Base-by-base conservation (phyloP, 345 rosid genomes). In the Eucalyptus lansdowneana region DNA sequence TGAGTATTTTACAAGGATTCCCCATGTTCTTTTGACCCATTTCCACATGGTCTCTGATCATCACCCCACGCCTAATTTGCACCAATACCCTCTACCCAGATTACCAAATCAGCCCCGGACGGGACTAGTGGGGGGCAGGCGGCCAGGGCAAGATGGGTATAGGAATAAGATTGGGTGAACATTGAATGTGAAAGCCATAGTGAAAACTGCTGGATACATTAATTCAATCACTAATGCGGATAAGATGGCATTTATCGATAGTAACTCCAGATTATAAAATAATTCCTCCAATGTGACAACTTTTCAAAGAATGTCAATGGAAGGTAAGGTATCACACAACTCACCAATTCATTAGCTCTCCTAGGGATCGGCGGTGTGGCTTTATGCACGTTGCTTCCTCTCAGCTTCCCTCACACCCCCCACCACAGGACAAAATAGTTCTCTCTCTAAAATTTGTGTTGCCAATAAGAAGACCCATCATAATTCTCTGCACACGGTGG, bases 11-110 rank as follows among this genome's bases (percentile, higher is more conserved):
- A 94, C 95, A 94, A 89, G 95, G 95, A 90, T 91, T 90, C 92
- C 93, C 88, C 95, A 93, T 92, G 95, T 93, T 93, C 94, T 65
- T 65, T 40, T 54, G 87, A 91, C 92, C 92, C 88, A 87, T 93
- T 92, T 91, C 92, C 98, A 95, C 98, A 92, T 96, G 97, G 93
- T 21, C 89, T 92, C 95, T 90, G 94, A 90, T 54, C 88, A 56
- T 11, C 25, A 10, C 25, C 45, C 83, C 27, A 40, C 24, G 47
- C 85, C 85, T 76, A 44, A 22, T 8, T 47, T n/a, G 0, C 88
- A 19, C 88, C n/a, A 31, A 47, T 86, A 9, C 45, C 40, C 67
- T 31, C 53, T 11, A 21, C 47, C 45, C 54, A 69, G 2, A 76
- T 76, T 76, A 76, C 47, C 47, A 19, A 37, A 76, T 76, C 15